Evolutionary conservation across 2,329 filamentous ascomycete genomes (phyloP), one percentile per base, ranked within the genome.

Genomic region (Botryosphaeria dothidea): DNA sequence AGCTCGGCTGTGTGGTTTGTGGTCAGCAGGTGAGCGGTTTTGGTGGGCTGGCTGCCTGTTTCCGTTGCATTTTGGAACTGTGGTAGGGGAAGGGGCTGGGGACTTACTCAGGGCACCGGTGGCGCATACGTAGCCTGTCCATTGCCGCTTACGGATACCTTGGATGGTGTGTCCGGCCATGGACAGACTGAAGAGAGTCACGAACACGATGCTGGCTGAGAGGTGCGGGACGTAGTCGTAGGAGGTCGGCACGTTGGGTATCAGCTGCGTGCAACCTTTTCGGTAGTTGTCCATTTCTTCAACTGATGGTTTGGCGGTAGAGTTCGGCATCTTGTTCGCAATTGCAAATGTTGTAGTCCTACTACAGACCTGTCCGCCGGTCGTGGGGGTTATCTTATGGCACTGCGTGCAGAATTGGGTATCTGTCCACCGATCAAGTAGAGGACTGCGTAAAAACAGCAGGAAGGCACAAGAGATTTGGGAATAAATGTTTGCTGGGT

Each of bases 1-100:
- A 82, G 66, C 67, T 84, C 82, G 64, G 71, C 76, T n/a, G n/a
- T 78, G 48, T 34, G 9, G 19, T 34, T 34, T 5, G 31, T 11
- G 31, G 11, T 5, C 6, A 34, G 31, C 25, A 9, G 17, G 2
- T 34, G 29, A 1, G 34, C 15, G 48, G 45, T n/a, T 17, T 51
- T 29, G 27, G 45, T 43, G 41, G 36, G 19, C 11, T 8, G 23
- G 27, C 29, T 19, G 15, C 2, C 4, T 54, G 25, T 31, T 54
- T 21, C 9, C 13, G 21, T n/a, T 36, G 13, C 4, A 4, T 62
- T 65, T 63, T 46, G 38, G 21, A 7, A 21, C 4, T 43, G 34
- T 23, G 56, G 6, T n/a, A n/a, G n/a, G 17, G n/a, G 29, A 4
- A 60, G 19, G 17, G 21, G 2, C 3, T 3, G 23, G 23, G 29